Percentiles rank a stretch among this genome's conserved stretches.
Conservation (phyloP, 2,329 filamentous ascomycete species). For the Exophiala xenobiotica region DNA sequence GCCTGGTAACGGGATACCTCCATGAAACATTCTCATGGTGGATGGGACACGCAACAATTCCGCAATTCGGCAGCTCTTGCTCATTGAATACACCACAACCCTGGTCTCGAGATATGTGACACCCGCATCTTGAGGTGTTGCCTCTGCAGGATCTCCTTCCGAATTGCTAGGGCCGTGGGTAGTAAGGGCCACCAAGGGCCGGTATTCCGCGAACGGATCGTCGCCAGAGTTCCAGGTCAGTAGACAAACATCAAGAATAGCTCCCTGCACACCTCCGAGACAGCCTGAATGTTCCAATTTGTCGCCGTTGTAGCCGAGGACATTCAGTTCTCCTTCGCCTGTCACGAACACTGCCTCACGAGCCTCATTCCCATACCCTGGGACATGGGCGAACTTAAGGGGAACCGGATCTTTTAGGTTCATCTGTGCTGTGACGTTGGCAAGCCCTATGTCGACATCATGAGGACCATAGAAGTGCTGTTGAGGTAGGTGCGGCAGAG, state of each 20-base stretch:
- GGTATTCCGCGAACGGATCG: slow-evolving; percentile 54
- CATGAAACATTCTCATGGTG: slow-evolving; percentile 6
- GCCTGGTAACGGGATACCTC: background rate
- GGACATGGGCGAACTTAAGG: slow-evolving; percentile 18
- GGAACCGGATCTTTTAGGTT: slow-evolving; percentile 11
- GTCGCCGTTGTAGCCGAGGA: slow-evolving; percentile 70
- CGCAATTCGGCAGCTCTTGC: slow-evolving; percentile 67
- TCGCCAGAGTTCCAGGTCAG: slow-evolving; percentile 64
- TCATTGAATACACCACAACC: slow-evolving; percentile 84
- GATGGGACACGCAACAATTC: slow-evolving; percentile 71
- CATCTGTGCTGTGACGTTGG: slow-evolving; percentile 34
- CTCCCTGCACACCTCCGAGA: slow-evolving; percentile 74
- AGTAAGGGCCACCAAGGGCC: slow-evolving; percentile 75
- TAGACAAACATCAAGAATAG: slow-evolving; percentile 79
- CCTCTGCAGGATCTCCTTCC: slow-evolving; percentile 30
- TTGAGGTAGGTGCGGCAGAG: slow-evolving; percentile 71
- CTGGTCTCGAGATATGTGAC: slow-evolving; percentile 72
- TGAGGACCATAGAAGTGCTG: slow-evolving; percentile 74
- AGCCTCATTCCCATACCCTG: slow-evolving; percentile 12
- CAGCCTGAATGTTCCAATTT: slow-evolving; percentile 68
- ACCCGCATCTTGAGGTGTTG: slow-evolving; percentile 26
- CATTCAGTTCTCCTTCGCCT: slow-evolving; percentile 74
- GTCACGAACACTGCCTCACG: slow-evolving; percentile 73
- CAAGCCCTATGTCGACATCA: slow-evolving; percentile 63
- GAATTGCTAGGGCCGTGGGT: slow-evolving; percentile 68